Conservation (phyloP, 768 basidiomycete species). For the Auriculariales sp. region DNA sequence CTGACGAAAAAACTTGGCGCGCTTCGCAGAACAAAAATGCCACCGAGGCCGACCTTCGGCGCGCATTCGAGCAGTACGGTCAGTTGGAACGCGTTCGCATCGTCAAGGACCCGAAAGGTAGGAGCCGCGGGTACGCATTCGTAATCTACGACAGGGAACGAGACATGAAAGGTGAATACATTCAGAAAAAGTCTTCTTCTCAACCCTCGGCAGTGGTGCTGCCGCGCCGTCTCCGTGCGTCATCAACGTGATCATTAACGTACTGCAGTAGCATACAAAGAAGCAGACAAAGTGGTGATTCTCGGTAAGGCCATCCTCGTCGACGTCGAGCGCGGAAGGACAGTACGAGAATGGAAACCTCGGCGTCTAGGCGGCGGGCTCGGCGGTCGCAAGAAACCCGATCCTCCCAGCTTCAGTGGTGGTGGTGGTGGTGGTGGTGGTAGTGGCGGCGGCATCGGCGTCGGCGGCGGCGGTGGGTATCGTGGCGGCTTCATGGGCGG, state of each 20-base stretch:
- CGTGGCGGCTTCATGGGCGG: slow-evolving; percentile 21
- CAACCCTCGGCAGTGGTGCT: slow-evolving; percentile 5
- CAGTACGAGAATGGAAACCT: slow-evolving; percentile 97
- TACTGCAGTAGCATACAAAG: slow-evolving; percentile 80
- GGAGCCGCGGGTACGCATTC: slow-evolving; percentile 88
- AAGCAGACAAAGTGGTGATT: slow-evolving; percentile 91
- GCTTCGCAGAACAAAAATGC: slow-evolving; percentile 71
- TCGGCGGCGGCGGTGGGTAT: slow-evolving; percentile 23
- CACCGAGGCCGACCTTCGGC: slow-evolving; percentile 80
- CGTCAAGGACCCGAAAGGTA: slow-evolving; percentile 79
- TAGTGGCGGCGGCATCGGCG: slow-evolving; percentile 31
- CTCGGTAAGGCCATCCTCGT: slow-evolving; percentile 94
- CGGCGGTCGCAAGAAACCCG: slow-evolving; percentile 50
- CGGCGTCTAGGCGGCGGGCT: slow-evolving; percentile 92
- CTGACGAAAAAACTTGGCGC: too few relatives aligned
- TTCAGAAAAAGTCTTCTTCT: slow-evolving; percentile 8
- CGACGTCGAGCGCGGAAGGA: slow-evolving; percentile 95
- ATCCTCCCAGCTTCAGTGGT: slow-evolving; percentile 4
- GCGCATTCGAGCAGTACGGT: slow-evolving; percentile 93
- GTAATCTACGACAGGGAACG: slow-evolving; percentile 95
- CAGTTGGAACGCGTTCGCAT: slow-evolving; percentile 89
- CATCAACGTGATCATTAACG: slow-evolving; percentile 4
- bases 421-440: slow-evolving; percentile 29
- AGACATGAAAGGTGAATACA: slow-evolving; percentile 87
- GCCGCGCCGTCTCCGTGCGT: background rate